Evolutionary conservation across 805 yeast species (phyloP).

Genomic region (Wickerhamiella galacta): DNA sequence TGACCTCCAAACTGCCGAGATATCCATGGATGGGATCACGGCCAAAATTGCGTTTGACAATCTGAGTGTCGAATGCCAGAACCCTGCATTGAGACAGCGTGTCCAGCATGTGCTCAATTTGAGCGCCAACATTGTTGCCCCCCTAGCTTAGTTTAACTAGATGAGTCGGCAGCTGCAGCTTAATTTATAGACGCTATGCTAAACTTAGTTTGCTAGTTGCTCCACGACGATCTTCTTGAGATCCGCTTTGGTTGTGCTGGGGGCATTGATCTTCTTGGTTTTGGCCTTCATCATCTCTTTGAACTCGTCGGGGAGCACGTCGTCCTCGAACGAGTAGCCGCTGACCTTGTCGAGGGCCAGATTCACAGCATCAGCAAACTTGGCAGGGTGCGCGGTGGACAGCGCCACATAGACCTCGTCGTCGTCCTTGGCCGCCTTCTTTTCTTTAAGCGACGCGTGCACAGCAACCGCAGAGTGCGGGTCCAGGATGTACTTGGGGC

Average conservation of each 20-base stretch:
- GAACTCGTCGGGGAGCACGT: constrained; percentile 81
- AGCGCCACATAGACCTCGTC: constrained; percentile 43
- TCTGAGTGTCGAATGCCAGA: constrained; percentile 53
- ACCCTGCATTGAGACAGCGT: constrained; percentile 64
- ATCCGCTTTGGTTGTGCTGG: constrained; percentile 18
- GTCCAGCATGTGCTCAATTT: constrained; percentile 64
- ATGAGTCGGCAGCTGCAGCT: not conserved
- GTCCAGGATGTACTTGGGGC: constrained; percentile 65
- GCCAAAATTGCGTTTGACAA: constrained; percentile 53
- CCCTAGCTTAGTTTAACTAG: constrained; percentile 28
- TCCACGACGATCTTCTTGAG: constrained; percentile 63
- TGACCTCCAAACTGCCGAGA: constrained; percentile 31
- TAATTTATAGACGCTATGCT: not conserved
- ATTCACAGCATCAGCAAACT: constrained; percentile 91
- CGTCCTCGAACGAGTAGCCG: constrained; percentile 71
- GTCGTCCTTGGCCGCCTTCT: constrained; percentile 26
- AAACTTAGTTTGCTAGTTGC: constrained; percentile 44
- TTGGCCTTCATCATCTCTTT: constrained; percentile 51
- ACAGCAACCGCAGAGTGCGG: constrained; percentile 97
- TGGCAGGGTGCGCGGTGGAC: constrained; percentile 98
- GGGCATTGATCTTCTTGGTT: constrained; percentile 51
- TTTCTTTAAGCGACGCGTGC: constrained; percentile 49
- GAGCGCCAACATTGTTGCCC: constrained; percentile 70
- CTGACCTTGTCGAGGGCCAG: constrained; percentile 47
- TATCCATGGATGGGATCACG: constrained; percentile 56